Percentiles rank a stretch among this genome's conserved stretches.
These are phyloP conservation scores for Camelina laxa DNA, from an alignment of 345 rosid species.

Conservation along the genomic window DNA sequence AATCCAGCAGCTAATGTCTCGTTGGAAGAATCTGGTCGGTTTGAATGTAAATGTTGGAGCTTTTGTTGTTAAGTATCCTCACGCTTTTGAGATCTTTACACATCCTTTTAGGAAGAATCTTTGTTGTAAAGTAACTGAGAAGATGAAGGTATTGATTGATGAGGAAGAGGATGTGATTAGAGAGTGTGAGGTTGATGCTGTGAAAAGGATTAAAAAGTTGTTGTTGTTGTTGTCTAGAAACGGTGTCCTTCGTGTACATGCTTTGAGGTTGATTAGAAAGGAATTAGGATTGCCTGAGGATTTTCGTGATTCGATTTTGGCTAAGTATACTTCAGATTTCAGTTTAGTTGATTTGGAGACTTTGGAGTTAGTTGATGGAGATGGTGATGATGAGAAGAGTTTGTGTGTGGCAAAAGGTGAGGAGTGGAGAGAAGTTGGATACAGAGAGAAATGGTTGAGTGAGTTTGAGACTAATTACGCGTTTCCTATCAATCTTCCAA, in stretches of 20 bases:
- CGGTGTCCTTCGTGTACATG: constrained; percentile 67
- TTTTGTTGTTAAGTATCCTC: constrained; percentile 70
- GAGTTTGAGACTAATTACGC: constrained; percentile 74
- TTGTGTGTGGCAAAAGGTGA: constrained; percentile 62
- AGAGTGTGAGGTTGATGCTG: constrained; percentile 56
- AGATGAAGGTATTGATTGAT: constrained; percentile 49
- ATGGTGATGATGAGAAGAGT: constrained; percentile 50
- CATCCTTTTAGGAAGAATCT: constrained; percentile 67
- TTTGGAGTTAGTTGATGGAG: constrained; percentile 54
- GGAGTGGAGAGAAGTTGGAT: constrained; percentile 75
- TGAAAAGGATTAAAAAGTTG: constrained; percentile 59
- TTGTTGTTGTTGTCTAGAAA: constrained; percentile 70
- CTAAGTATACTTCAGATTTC: constrained; percentile 58
- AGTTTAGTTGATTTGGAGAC: constrained; percentile 71
- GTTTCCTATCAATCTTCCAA: constrained; percentile 70
- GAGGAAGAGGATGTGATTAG: constrained; percentile 56
- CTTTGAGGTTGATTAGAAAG: constrained; percentile 74
- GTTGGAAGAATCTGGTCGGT: constrained; percentile 78
- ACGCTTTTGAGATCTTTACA: constrained; percentile 65
- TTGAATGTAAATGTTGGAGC: constrained; percentile 61
- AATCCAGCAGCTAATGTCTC: constrained; percentile 78
- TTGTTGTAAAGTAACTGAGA: constrained; percentile 63
- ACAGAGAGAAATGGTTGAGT: constrained; percentile 81
- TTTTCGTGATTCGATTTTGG: constrained; percentile 77
- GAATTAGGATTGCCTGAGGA: constrained; percentile 84